Evolutionary conservation across 495 filamentous ascomycete species (phyloP), one percentile per base, ranked within the genome.

Genomic region (Cercophora sp.): DNA sequence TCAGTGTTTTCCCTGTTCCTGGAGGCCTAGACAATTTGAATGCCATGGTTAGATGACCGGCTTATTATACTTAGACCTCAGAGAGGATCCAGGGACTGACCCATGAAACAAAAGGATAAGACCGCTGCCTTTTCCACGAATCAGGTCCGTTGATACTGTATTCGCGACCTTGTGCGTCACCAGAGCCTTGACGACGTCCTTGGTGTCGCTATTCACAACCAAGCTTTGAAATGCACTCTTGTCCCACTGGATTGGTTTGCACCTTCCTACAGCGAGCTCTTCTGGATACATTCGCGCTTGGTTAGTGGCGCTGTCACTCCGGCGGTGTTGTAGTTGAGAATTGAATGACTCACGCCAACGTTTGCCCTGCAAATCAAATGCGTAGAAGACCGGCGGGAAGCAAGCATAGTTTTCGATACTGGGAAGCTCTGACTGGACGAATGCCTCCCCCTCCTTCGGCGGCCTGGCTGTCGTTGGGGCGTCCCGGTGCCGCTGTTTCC

Each of bases 101-200:
- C 35, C 40, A 11, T 43, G 40, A n/a, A 43, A 22, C 5, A 43
- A 59, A 0, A 68, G 48, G 13, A 65, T 55, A 9, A 67, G 49
- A 9, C 59, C 62, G 22, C 54, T 49, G 11, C 58, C 62, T 49
- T 67, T 67, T 13, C 57, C 57, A 16, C 49, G 56, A 1, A 65
- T 56, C 15, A 63, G 56, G 44, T 69, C 43, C 57, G 19, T 58
- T 51, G 34, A 62, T 52, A n/a, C 50, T 29, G 42, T 62, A 64
- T 57, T 55, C 5, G 60, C 62, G 2, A 49, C 43, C 32, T 66
- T 56, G 18, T 50, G 54, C 8, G 61, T 64, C 4, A 80, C 70
- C 1, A 81, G 65, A 2, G 77, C 70, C 52, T 69, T 57, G n/a
- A 83, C 65, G 0, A 79, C 64, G 13, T 73, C 65, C 53, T 79